Evolutionary conservation across 1,284 basidiomycete genomes (phyloP), one percentile per base, ranked within the genome.

Genomic region (Wallemia ichthyophaga): DNA sequence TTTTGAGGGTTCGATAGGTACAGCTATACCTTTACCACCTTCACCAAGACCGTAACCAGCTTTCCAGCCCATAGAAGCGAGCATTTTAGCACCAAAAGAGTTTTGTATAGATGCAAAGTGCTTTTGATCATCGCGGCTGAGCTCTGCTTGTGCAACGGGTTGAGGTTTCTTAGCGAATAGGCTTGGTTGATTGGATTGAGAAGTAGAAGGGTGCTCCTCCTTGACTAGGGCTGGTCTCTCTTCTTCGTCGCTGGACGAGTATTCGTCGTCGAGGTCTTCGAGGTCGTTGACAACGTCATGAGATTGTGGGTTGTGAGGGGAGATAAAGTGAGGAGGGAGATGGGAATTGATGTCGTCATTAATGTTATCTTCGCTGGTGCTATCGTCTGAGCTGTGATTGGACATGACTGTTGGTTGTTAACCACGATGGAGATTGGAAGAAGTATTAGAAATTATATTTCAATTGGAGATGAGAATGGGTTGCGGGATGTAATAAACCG

Each of bases 41-140:
- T 75, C 70, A 65, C 89, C 91, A 19, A 95, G 74, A 67, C 91
- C 91, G 23, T 78, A 77, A 5, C 91, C 76, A 0, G 81, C 73
- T 66, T 81, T 74, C 89, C 91, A 96, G 15, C 91, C 89, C 80
- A 89, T 87, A 71, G 88, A 92, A 48, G 79, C 77, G n/a, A 96
- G 77, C 76, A 95, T 78, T 59, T 80, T 79, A 11, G 87, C 82
- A 64, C 87, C 91, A 63, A 87, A 82, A 0, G 81, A 75, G 24
- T 78, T 76, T 27, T 78, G 73, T 11, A 94, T 74, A 64, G 83
- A 85, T 64, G 72, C 75, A 68, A 95, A 88, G 65, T 94, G 88
- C 17, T 74, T 72, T 59, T 75, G 73, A 64, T 95, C 89, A 19
- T 74, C 64, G 1, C 76, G 70, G 5, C 76, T 77, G 24, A 94